A percentile compares a stretch with the other conserved stretches of the same genome.
These are phyloP conservation scores for Venturia nashicola DNA, from an alignment of 2,329 filamentous ascomycete genomes.

Conservation along the genomic window DNA sequence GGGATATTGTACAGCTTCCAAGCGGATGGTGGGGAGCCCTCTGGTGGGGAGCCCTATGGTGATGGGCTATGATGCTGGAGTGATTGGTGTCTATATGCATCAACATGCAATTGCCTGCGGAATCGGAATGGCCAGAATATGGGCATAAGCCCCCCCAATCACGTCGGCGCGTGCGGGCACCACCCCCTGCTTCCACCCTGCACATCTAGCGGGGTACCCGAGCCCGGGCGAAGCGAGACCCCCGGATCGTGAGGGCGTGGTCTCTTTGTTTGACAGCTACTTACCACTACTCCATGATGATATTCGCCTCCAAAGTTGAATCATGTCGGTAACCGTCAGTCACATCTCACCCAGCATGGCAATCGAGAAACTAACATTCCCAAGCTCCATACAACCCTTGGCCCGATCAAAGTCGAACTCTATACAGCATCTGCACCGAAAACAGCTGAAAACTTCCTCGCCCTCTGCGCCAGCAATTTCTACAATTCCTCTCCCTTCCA, in stretches of 20 bases:
- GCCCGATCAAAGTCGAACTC: slow-evolving; percentile 87
- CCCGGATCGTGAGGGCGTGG: neutral
- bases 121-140: neutral
- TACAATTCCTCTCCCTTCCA: slow-evolving; percentile 68
- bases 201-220: neutral
- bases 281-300: too few relatives aligned
- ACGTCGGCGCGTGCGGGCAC: neutral
- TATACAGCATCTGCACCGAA: slow-evolving; percentile 93
- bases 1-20: neutral
- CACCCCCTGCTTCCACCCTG: neutral
- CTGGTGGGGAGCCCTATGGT: neutral
- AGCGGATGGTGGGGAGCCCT: neutral
- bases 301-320: neutral
- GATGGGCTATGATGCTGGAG: neutral
- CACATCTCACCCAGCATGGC: neutral
- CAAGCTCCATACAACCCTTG: slow-evolving; percentile 69
- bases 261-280: too few relatives aligned
- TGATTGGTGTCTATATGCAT: neutral
- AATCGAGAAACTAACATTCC: neutral
- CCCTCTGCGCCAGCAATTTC: slow-evolving; percentile 68
- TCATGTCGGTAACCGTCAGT: slow-evolving; percentile 36
- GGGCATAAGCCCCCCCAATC: too few relatives aligned
- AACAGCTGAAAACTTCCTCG: slow-evolving; percentile 88
- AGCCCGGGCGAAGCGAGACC: neutral
- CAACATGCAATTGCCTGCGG: neutral